Conservation (phyloP, 2,329 filamentous ascomycete species). For the Thielaviopsis punctulata region DNA sequence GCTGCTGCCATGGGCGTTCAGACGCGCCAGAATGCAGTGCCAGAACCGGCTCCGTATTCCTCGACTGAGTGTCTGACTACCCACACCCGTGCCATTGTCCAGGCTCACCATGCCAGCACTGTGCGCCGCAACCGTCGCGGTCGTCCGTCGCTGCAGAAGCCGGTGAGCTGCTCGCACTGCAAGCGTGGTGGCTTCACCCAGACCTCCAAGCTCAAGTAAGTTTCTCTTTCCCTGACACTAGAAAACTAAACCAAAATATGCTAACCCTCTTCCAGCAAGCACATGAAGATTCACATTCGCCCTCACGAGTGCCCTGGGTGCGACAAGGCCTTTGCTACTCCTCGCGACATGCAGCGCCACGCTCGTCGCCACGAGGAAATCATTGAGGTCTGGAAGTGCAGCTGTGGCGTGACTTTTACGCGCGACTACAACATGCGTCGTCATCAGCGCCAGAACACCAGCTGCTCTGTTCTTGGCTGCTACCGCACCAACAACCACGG, state of each 20-base stretch:
- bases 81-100: not conserved
- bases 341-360: slow-evolving; percentile 8
- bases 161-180: not conserved
- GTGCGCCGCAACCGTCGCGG: not conserved
- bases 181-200: not conserved
- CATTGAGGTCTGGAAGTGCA: slow-evolving; percentile 4
- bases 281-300: slow-evolving; percentile 2
- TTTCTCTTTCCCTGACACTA: not conserved
- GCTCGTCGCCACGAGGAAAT: slow-evolving; percentile 1
- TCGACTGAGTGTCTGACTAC: not conserved
- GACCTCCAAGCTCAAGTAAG: not conserved
- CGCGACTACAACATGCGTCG: slow-evolving; percentile 11
- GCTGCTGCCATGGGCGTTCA: not conserved
- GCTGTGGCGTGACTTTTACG: slow-evolving; percentile 5
- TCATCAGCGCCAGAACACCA: not conserved
- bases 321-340: not conserved
- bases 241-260: not conserved
- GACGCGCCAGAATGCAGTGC: not conserved
- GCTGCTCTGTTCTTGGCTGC: not conserved
- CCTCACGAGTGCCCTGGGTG: slow-evolving; percentile 3
- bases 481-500: slow-evolving; percentile 1
- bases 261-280: not conserved
- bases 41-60: not conserved
- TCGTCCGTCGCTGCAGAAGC: not conserved
- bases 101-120: not conserved